These are phyloP conservation scores for Nothophaeocryptopus gaeumannii DNA, from an alignment of 2,329 filamentous ascomycete species.

Conservation along the genomic window DNA sequence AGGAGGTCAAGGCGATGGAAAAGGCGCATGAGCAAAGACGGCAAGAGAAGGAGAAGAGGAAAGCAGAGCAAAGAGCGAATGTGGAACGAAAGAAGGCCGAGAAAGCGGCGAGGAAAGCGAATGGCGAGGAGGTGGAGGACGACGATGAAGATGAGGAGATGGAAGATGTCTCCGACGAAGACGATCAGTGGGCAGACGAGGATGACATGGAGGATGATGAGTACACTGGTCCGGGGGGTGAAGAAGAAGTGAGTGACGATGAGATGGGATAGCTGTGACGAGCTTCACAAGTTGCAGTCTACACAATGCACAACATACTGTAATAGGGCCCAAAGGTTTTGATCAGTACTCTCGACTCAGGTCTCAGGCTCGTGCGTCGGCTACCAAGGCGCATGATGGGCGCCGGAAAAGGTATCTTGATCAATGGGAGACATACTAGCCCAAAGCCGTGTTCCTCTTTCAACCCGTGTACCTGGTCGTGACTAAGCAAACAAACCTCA, in stretches of 20 bases:
- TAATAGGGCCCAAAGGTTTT: too few relatives aligned
- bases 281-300: too few relatives aligned
- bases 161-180: slow-evolving; percentile 46
- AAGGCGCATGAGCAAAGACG: slow-evolving; percentile 75
- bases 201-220: slow-evolving; percentile 30
- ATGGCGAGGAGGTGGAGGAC: slow-evolving; percentile 44
- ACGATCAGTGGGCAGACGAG: slow-evolving; percentile 52
- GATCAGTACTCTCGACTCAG: too few relatives aligned
- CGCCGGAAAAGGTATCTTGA: too few relatives aligned
- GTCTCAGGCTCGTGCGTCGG: too few relatives aligned
- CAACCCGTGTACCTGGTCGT: too few relatives aligned
- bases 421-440: too few relatives aligned
- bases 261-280: slow-evolving; percentile 9
- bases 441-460: too few relatives aligned
- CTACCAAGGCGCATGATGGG: too few relatives aligned
- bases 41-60: slow-evolving; percentile 77
- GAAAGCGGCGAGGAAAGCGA: slow-evolving; percentile 49
- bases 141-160: slow-evolving; percentile 40
- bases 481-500: too few relatives aligned
- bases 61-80: slow-evolving; percentile 82
- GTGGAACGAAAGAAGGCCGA: slow-evolving; percentile 79
- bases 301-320: too few relatives aligned
- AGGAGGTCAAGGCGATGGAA: slow-evolving; percentile 75
- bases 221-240: slow-evolving; percentile 15
- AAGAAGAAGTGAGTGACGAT: slow-evolving; percentile 17